phyloP scores from a whole-genome alignment of 352 stramenopile species.

The Aphanomyces invadans region DNA sequence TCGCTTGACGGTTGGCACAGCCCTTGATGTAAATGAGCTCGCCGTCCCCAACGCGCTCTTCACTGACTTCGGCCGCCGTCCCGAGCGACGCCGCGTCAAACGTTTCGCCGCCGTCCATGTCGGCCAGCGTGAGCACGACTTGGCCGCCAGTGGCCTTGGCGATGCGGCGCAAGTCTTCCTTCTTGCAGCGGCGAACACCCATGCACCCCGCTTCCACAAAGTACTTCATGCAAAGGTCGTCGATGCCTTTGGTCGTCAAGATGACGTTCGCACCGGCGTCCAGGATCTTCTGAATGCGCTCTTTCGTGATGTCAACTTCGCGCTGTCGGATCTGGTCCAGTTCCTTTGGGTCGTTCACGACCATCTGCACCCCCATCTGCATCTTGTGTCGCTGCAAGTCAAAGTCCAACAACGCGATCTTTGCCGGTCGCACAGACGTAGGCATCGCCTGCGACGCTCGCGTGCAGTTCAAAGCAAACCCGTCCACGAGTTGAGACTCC shows the following conservation, averaged over 20 bases:
- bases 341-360: slow-evolving; percentile 91
- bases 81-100: slow-evolving; percentile 94
- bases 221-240: slow-evolving; percentile 99
- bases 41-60: slow-evolving; percentile 97
- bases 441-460: slow-evolving; percentile 98
- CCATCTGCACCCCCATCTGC: slow-evolving; percentile 92
- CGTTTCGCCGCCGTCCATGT: slow-evolving; percentile 97
- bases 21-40: slow-evolving; percentile 99
- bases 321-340: slow-evolving; percentile 97
- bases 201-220: slow-evolving; percentile 98
- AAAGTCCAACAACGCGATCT: slow-evolving; percentile 98
- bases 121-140: slow-evolving; percentile 95
- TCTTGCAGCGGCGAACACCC: slow-evolving; percentile 94
- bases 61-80: slow-evolving; percentile 87
- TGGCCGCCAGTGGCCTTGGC: slow-evolving; percentile 97
- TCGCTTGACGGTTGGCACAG: slow-evolving; percentile 88
- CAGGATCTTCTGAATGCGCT: slow-evolving; percentile 99
- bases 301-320: slow-evolving; percentile 99
- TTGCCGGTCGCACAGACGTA: slow-evolving; percentile 87
- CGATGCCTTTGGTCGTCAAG: slow-evolving; percentile 99
- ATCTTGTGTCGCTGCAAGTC: slow-evolving; percentile 98
- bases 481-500: slow-evolving; percentile 88
- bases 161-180: slow-evolving; percentile 97
- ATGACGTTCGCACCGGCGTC: slow-evolving; percentile 97
- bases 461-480: slow-evolving; percentile 97